phyloP scores from a whole-genome alignment of 495 filamentous ascomycete species.

The Penicillium steckii region DNA sequence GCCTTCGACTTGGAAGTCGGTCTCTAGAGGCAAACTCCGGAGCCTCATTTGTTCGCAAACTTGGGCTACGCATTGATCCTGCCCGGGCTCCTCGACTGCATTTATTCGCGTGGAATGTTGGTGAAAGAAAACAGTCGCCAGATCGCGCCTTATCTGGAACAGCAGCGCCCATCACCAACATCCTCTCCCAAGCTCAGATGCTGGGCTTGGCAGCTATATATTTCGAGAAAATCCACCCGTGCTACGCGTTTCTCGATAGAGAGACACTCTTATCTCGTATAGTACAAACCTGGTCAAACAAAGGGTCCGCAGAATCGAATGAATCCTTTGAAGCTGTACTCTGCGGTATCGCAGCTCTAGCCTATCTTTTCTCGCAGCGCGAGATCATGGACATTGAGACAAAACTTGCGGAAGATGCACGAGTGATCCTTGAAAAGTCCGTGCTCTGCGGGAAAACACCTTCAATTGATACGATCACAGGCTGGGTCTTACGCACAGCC shows the following conservation, averaged over 20 bases:
- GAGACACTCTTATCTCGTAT: constrained; percentile 30
- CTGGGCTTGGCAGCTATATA: constrained; percentile 37
- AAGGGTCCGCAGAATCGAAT: constrained; percentile 13
- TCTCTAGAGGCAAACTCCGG: constrained; percentile 54
- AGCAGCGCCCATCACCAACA: constrained; percentile 29
- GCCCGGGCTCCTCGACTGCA: constrained; percentile 51
- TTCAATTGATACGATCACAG: constrained; percentile 41
- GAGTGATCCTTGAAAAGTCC: constrained; percentile 42
- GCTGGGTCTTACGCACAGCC: constrained; percentile 51
- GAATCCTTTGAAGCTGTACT: constrained; percentile 43
- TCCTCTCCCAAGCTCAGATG: constrained; percentile 45
- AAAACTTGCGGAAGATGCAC: constrained; percentile 41
- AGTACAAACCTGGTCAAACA: constrained; percentile 35
- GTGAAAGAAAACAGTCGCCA: constrained; percentile 33
- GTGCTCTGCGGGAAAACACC: constrained; percentile 28
- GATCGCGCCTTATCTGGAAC: neutral
- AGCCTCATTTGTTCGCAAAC: constrained; percentile 52
- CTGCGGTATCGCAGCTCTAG: constrained; percentile 50
- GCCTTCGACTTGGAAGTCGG: constrained; percentile 1
- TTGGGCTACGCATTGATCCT: constrained; percentile 52
- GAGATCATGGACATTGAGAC: constrained; percentile 31
- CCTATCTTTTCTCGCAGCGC: constrained; percentile 43
- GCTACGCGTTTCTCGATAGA: constrained; percentile 51
- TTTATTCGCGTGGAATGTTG: constrained; percentile 57
- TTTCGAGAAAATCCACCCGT: constrained; percentile 50